These are phyloP conservation scores for Seminavis robusta DNA, from an alignment of 108 stramenopile genomes.

Conservation along the genomic window DNA sequence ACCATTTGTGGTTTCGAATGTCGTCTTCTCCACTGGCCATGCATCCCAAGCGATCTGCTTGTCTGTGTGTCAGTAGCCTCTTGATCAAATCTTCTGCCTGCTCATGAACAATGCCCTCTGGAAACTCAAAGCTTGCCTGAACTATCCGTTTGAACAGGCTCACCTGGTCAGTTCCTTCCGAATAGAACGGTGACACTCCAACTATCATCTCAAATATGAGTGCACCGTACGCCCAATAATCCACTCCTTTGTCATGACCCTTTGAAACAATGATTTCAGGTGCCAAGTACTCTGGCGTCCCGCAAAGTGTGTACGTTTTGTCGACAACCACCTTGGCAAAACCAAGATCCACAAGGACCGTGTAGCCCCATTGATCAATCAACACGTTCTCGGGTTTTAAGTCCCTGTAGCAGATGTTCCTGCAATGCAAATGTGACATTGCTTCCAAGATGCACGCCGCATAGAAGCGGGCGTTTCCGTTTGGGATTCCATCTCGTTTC, in stretches of 20 bases:
- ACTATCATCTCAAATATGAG: slow-evolving; percentile 87
- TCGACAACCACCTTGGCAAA: slow-evolving; percentile 41
- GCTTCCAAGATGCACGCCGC: slow-evolving; percentile 18
- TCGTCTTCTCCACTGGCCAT: slow-evolving; percentile 47
- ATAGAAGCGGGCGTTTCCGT: slow-evolving; percentile 12
- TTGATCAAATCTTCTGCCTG: slow-evolving; percentile 43
- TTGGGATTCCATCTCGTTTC: slow-evolving; percentile 11
- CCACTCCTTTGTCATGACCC: slow-evolving; percentile 91
- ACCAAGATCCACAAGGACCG: slow-evolving; percentile 74
- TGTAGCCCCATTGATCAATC: slow-evolving; percentile 71
- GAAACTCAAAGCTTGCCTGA: slow-evolving; percentile 40
- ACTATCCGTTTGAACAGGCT: slow-evolving; percentile 64
- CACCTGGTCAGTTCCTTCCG: slow-evolving; percentile 43
- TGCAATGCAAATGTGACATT: slow-evolving; percentile 45
- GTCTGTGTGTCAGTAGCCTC: slow-evolving; percentile 41
- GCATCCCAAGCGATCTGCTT: slow-evolving; percentile 49
- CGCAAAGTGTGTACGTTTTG: slow-evolving; percentile 47
- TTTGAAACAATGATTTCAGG: slow-evolving; percentile 32
- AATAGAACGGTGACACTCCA: slow-evolving; percentile 59
- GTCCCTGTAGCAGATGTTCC: slow-evolving; percentile 80
- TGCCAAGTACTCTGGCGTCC: slow-evolving; percentile 30
- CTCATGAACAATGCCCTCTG: slow-evolving; percentile 2
- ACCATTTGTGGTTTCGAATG: slow-evolving; percentile 58
- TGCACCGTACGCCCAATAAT: slow-evolving; percentile 93
- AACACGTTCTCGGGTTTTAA: slow-evolving; percentile 77